A percentile compares a stretch with the other conserved stretches of the same genome.
phyloP scores from a whole-genome alignment of 1,284 basidiomycete species.

The Lentinula novae-zelandiae region DNA sequence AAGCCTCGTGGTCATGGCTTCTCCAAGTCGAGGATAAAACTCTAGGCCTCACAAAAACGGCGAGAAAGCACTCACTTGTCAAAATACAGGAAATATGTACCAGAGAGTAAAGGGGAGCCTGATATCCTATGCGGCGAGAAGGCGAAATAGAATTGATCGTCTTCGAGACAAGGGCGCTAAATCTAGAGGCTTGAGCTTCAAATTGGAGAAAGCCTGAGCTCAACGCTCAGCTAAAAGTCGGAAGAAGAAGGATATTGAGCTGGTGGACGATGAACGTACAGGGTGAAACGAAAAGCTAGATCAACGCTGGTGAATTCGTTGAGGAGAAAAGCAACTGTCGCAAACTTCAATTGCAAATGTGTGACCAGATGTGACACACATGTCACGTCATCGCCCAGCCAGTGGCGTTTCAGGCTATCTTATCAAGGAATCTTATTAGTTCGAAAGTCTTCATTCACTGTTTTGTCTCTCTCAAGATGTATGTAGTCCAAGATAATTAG shows the following conservation, averaged over 20 bases:
- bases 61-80: slow-evolving; percentile 9
- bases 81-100: background rate
- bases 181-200: slow-evolving; percentile 8
- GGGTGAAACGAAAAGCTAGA: background rate
- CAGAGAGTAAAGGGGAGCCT: slow-evolving; percentile 6
- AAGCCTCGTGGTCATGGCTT: slow-evolving; percentile 9
- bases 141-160: slow-evolving; percentile 14
- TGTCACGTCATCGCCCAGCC: background rate
- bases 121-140: slow-evolving; percentile 11
- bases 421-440: background rate
- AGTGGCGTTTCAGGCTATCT: background rate
- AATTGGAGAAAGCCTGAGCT: slow-evolving; percentile 7
- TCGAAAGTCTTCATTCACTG: background rate
- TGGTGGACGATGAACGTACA: slow-evolving; percentile 1
- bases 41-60: background rate
- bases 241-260: background rate
- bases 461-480: background rate
- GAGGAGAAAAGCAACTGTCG: slow-evolving; percentile 11
- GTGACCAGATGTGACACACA: background rate
- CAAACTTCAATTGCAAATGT: slow-evolving; percentile 4
- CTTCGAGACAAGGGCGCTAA: slow-evolving; percentile 12
- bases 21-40: background rate
- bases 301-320: slow-evolving; percentile 11
- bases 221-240: background rate
- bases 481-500: background rate